Conservation (phyloP, 306 rosid genomes). For the Prunus mira region DNA sequence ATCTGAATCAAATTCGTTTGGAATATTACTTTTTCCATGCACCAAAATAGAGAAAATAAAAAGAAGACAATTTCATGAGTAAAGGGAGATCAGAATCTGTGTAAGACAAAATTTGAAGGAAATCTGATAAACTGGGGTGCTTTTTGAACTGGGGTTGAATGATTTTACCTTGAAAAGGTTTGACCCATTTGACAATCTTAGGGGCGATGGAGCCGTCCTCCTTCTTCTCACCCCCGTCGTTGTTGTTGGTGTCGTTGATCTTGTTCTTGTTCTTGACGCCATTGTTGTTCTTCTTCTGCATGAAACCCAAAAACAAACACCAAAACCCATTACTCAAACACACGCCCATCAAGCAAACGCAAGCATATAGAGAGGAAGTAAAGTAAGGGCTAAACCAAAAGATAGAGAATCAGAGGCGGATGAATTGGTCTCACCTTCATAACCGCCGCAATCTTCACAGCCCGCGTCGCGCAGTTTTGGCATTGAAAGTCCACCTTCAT, state of each 20-base stretch:
- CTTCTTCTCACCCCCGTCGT: conserved; percentile 29
- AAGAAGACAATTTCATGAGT: too few species aligned
- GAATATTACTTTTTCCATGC: not conserved
- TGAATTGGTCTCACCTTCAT: not conserved
- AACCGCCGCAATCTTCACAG: too few species aligned
- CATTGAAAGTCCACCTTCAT: too few species aligned
- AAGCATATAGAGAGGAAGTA: too few species aligned
- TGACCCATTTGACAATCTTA: conserved; percentile 38
- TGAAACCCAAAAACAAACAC: not conserved
- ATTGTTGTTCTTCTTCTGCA: conserved; percentile 29
- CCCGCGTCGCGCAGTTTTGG: too few species aligned
- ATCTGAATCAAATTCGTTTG: not conserved
- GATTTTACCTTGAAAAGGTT: conserved; percentile 36
- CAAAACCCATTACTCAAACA: not conserved
- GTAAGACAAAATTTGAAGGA: not conserved
- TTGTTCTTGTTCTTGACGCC: conserved; percentile 9
- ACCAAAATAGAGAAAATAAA: not conserved
- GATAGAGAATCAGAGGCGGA: not conserved
- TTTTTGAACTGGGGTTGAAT: not conserved
- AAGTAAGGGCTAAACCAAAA: not conserved
- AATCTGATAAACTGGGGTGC: not conserved
- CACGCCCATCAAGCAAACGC: not conserved
- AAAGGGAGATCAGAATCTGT: not conserved
- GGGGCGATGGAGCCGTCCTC: conserved; percentile 28
- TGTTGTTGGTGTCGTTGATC: conserved; percentile 2